Evolutionary conservation across 2,329 filamentous ascomycete genomes (phyloP), one percentile per base, ranked within the genome.

Genomic region (Beauveria brongniartii): DNA sequence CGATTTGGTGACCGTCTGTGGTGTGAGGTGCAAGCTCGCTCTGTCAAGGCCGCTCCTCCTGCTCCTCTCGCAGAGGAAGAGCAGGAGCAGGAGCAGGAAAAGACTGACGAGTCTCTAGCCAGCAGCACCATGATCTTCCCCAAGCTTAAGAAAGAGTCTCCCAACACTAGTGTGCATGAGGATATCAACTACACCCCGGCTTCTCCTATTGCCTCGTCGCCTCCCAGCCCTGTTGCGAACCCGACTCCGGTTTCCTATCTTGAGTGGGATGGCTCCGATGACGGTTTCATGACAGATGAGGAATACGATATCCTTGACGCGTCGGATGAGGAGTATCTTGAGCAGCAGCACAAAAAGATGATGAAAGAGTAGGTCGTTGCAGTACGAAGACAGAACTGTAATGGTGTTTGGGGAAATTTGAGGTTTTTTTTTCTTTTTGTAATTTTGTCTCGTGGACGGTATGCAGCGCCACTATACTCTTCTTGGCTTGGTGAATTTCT

Each of bases 301-400:
- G 94, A 99, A 77, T 99, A 97, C 73, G 94, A 99, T 69, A 92
- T 97, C 66, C 85, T 97, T 51, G 92, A 97, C 77, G 93, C 92
- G 48, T 96, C 91, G 62, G 93, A 97, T 67, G 90, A 96, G 73
- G 93, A 97, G 72, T 88, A 83, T 66, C 73, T 85, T 56, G 80
- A 81, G 64, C 84, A 84, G 68, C 78, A 82, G 70, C 74, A 78
- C 67, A 75, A 74, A 68, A 75, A 72, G 68, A 64, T 70, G 61
- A 61, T 65, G 56, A 70, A 69, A 64, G 76, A 78, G 69, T 78
- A 70, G 69, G 64, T 51, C 51, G 22, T 51, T 22, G 7, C 20
- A 28, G 34, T 12, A 6, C n/a, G 41, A 16, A 22, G 53, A 50
- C 50, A 41, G 22, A 26, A 28, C 5, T 51, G 8, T 6, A 43